phyloP scores from a whole-genome alignment of 768 basidiomycete species.

The Mrakia blollopis region DNA sequence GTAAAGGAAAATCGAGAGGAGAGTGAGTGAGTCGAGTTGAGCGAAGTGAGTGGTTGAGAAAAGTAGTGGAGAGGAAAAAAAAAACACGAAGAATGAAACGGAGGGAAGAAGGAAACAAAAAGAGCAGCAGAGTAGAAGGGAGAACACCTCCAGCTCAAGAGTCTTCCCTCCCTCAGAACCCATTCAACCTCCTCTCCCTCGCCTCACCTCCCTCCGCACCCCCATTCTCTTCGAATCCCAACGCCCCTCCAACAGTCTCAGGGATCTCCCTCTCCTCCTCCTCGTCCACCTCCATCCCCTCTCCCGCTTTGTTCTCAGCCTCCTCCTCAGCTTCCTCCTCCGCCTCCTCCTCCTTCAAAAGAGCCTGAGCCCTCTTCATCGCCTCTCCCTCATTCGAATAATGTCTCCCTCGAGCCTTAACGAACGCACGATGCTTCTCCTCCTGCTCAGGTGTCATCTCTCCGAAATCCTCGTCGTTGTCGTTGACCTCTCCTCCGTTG shows the following conservation, averaged over 20 bases:
- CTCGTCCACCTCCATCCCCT: constrained; percentile 23
- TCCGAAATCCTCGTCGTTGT: constrained; percentile 25
- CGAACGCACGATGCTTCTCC: constrained; percentile 31
- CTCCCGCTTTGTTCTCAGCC: constrained; percentile 38
- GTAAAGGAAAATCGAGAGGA: too few species aligned
- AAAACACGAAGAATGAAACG: too few species aligned
- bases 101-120: too few species aligned
- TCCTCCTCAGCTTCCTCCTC: constrained; percentile 39
- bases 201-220: background rate
- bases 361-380: constrained; percentile 59
- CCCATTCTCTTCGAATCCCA: constrained; percentile 4
- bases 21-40: too few species aligned
- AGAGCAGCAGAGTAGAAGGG: too few species aligned
- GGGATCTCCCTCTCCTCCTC: background rate
- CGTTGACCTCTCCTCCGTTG: constrained; percentile 6
- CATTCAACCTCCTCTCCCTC: constrained; percentile 14
- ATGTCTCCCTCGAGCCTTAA: constrained; percentile 52
- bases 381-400: constrained; percentile 89
- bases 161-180: background rate
- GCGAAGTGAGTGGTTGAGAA: too few species aligned
- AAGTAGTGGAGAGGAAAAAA: too few species aligned
- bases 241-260: background rate
- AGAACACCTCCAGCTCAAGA: background rate
- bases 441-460: constrained; percentile 33
- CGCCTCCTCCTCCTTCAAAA: constrained; percentile 65